Evolutionary conservation across 345 rosid species (phyloP), one percentile per base, ranked within the genome.

Genomic region (Cardiospermum halicacabum): DNA sequence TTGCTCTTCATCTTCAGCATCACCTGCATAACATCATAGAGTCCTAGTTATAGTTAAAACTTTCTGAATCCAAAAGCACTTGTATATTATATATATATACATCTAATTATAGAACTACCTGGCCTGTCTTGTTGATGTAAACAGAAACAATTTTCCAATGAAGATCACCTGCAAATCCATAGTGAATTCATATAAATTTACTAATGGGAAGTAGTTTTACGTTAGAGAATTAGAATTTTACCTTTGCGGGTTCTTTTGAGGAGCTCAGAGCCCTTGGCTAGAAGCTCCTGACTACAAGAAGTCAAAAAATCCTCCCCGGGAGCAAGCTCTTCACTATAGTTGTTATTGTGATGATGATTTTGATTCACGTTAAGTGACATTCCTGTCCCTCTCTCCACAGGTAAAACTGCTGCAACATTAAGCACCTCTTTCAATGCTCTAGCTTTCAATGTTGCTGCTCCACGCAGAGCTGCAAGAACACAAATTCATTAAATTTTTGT

Each of bases 201-300:
- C 4, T 34, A 15, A 19, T 12, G 49, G 22, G 34, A 43, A 48
- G 11, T 24, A 11, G 19, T 57, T n/a, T 7, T 0, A 57, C 13
- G 19, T 8, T 58, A 3, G 11, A 1, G 53, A n/a, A 22, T 3
- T 24, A 19, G 34, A 31, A 19, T n/a, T 15, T 25, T 0, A 84
- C 98, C 96, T 81, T 88, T 81, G 49, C 98, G 92, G 56, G 98
- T 90, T 67, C 97, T 80, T 77, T 93, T 93, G 62, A 90, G 97
- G 67, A 93, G 97, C 72, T 86, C 97, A 31, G 71, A 71, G 32
- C 96, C 98, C 58, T 77, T 86, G 53, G 97, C 94, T 32, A 93
- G 94, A 51, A 81, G 74, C 64, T 93, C 98, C 59, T 75, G 80
- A 45, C 80, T 84, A 72, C 83, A 84, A 34, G 78, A 69, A 25